Evolutionary conservation across 805 yeast genomes (phyloP).

Genomic region (Myxozyma mucilagina): DNA sequence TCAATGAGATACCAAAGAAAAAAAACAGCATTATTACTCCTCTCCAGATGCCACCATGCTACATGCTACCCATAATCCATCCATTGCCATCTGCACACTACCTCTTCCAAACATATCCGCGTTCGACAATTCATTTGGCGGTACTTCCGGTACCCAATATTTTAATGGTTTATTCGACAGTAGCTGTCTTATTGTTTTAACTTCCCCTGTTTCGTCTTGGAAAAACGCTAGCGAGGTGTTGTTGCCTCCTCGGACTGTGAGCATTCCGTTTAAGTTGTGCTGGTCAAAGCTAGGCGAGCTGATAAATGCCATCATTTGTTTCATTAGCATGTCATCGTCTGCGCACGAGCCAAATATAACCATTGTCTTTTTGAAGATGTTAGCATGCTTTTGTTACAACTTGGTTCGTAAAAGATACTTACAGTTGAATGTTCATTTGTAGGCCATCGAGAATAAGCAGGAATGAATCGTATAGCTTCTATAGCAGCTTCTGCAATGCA

Average conservation of each 20-base stretch:
- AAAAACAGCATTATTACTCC: neutral
- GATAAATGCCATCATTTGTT: slow-evolving; percentile 4
- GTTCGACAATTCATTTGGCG: slow-evolving; percentile 2
- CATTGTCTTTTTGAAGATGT: slow-evolving; percentile 6
- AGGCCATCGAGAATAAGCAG: neutral
- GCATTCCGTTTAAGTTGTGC: slow-evolving; percentile 11
- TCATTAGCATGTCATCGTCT: slow-evolving; percentile 7
- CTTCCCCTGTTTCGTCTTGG: neutral
- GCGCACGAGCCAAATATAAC: slow-evolving; percentile 22
- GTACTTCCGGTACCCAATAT: neutral
- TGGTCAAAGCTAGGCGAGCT: slow-evolving; percentile 7
- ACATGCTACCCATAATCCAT: slow-evolving; percentile 27
- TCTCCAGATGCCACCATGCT: slow-evolving; percentile 8
- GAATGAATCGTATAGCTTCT: neutral
- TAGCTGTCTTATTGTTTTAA: neutral
- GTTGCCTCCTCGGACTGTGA: slow-evolving; percentile 13
- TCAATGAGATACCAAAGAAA: too few species aligned
- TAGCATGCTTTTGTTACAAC: neutral
- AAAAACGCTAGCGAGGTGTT: neutral
- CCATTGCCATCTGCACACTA: slow-evolving; percentile 23
- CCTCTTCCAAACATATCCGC: slow-evolving; percentile 11
- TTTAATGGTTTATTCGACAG: neutral
- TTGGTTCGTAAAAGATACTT: neutral
- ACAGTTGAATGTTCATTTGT: neutral
- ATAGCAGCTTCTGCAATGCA: slow-evolving; percentile 11